Evolutionary conservation across 179 eudicot species (phyloP).

Genomic region (Pouteria campechiana): DNA sequence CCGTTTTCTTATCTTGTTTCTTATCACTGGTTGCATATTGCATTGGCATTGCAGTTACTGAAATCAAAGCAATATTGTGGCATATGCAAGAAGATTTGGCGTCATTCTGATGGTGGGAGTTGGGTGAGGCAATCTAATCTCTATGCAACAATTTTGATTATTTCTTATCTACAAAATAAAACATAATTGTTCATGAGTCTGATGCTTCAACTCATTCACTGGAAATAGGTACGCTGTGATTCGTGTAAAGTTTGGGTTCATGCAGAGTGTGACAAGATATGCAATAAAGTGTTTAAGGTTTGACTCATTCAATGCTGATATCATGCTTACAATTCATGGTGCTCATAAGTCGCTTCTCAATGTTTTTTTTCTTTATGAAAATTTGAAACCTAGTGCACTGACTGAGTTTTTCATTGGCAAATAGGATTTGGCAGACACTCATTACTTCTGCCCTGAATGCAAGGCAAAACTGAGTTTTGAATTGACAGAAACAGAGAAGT

Average conservation of each 20-base stretch:
- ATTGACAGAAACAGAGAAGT: conserved; percentile 52
- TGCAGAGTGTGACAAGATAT: conserved; percentile 75
- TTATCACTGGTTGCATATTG: no score
- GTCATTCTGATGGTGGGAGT: conserved; percentile 68
- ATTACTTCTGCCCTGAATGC: conserved; percentile 73
- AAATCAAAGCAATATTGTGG: conserved; percentile 87
- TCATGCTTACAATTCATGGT: no score
- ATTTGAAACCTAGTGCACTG: no score
- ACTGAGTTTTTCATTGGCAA: no score
- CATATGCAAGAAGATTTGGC: conserved; percentile 83
- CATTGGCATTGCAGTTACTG: conserved; percentile 42
- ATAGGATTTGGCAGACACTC: conserved; percentile 48
- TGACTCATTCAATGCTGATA: conserved; percentile 2
- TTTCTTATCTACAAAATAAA: no score
- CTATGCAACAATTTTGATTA: no score
- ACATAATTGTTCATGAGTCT: no score
- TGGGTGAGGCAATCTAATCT: conserved; percentile 55
- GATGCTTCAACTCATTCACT: no score
- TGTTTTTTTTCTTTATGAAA: no score
- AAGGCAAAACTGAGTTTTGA: conserved; percentile 60
- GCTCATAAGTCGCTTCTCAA: no score
- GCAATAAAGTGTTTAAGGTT: conserved; percentile 68
- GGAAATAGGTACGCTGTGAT: conserved; percentile 91
- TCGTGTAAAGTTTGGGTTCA: conserved; percentile 86
- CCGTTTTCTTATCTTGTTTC: no score